These are phyloP conservation scores for Domatiomyces catenatus DNA, from an alignment of 2,329 filamentous ascomycete species.

Conservation along the genomic window DNA sequence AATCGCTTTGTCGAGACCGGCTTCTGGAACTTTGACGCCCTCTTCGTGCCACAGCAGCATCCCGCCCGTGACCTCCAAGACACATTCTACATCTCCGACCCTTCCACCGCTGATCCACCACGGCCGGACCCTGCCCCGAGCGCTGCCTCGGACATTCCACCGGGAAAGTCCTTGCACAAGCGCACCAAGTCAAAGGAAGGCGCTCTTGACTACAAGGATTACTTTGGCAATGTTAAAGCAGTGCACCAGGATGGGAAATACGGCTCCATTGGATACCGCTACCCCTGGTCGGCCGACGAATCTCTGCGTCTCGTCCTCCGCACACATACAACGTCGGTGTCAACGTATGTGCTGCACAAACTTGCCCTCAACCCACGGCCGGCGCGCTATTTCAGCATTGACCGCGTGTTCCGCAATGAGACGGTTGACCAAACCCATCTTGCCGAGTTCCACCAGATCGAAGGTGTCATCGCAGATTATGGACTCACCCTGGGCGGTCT, in stretches of 20 bases:
- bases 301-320: slow-evolving; percentile 74
- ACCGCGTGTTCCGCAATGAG: slow-evolving; percentile 95
- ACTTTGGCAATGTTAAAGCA: slow-evolving; percentile 73
- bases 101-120: slow-evolving; percentile 54
- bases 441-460: slow-evolving; percentile 96
- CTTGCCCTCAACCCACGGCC: slow-evolving; percentile 69
- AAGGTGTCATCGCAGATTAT: slow-evolving; percentile 97
- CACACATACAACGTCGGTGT: slow-evolving; percentile 90
- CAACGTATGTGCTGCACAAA: slow-evolving; percentile 78
- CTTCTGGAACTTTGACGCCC: slow-evolving; percentile 98
- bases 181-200: slow-evolving; percentile 34
- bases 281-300: slow-evolving; percentile 82
- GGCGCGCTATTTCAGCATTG: slow-evolving; percentile 96
- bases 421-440: slow-evolving; percentile 93
- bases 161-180: slow-evolving; percentile 35
- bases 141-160: slow-evolving; percentile 29
- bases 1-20: slow-evolving; percentile 87
- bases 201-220: slow-evolving; percentile 56
- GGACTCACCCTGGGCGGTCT: slow-evolving; percentile 79
- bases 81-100: slow-evolving; percentile 95
- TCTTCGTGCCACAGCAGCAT: slow-evolving; percentile 95
- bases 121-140: slow-evolving; percentile 37
- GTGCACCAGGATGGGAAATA: slow-evolving; percentile 88
- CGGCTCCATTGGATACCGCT: slow-evolving; percentile 90
- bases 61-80: slow-evolving; percentile 94